Base-by-base conservation (phyloP, 2,329 filamentous ascomycete genomes). In the Penicillium sp. region DNA sequence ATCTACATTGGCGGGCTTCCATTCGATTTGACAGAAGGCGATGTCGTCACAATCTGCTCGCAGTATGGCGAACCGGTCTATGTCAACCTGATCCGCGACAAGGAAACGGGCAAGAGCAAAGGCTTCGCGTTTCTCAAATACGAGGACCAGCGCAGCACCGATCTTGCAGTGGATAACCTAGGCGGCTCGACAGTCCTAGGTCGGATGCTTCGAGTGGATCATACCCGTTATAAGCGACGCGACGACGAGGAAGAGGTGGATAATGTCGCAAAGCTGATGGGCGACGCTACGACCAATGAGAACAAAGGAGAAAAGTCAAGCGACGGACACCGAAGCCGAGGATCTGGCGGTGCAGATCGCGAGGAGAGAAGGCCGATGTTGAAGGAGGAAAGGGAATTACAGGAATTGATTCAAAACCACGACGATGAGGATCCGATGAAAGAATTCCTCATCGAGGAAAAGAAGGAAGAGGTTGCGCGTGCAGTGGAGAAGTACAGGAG, bases 391-490 rank as follows among this genome's bases (percentile, higher is more conserved):
- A 79, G 80, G 54, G 93, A 98, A 71, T 76, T 98, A 49, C 85
- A 86, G 50, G 82, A 86, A 45, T 73, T 98, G 55, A 86, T 96
- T 52, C 79, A 84, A 31, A 87, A 93, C 16, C 89, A 96, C 62
- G 95, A 98, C 63, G 93, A 97, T 24, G 93, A 98, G 59, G 95
- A 99, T 73, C 95, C 95, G 0, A 99, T 99, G 95, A 97, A 96
- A 76, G 86, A 86, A 37, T 97, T 90, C 67, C 72, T 98, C 62
- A 86, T 97, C 51, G 85, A 93, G 62, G 90, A 96, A 76, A 97
- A 98, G 82, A 92, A 90, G 75, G 91, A 91, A 71, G 91, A 96
- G 72, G 84, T 96, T 13, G 86, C 89, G 53, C 83, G 84, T 57
- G 93, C 91, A 3, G 75, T 90, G 64, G 80, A 81, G 61, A 82